Evolutionary conservation across 1,284 basidiomycete genomes (phyloP).

Genomic region (Malassezia vespertilionis): DNA sequence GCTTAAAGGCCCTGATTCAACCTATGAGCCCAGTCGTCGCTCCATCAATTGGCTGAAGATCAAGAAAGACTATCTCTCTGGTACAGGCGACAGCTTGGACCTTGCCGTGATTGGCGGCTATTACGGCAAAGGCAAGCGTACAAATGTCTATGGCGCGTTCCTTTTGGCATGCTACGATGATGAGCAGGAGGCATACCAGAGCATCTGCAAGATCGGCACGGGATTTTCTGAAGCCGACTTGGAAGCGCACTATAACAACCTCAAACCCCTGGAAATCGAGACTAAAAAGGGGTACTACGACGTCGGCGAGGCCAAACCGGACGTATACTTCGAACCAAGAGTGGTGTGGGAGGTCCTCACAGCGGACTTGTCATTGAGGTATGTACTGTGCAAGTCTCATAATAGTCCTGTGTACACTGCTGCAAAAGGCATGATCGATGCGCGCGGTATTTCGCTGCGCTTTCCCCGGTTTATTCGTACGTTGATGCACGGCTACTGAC

Average conservation of each 20-base stretch:
- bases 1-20: slow-evolving; percentile 77
- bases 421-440: slow-evolving; percentile 60
- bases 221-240: slow-evolving; percentile 82
- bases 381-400: no score
- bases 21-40: slow-evolving; percentile 85
- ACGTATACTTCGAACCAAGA: slow-evolving; percentile 38
- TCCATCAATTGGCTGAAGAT: slow-evolving; percentile 93
- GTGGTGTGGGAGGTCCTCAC: slow-evolving; percentile 96
- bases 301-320: slow-evolving; percentile 51
- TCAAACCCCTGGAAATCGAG: slow-evolving; percentile 66
- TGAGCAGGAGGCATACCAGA: slow-evolving; percentile 41
- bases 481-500: slow-evolving; percentile 4
- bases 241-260: slow-evolving; percentile 66
- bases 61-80: slow-evolving; percentile 57
- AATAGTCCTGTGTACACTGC: slow-evolving; percentile 96
- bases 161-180: slow-evolving; percentile 41
- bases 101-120: slow-evolving; percentile 93
- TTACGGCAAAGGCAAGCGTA: slow-evolving; percentile 94
- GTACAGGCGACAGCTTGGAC: slow-evolving; percentile 92
- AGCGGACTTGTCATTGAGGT: slow-evolving; percentile 84
- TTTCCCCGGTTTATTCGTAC: slow-evolving; percentile 82
- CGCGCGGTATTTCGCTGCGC: slow-evolving; percentile 67
- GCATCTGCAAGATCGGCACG: slow-evolving; percentile 85
- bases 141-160: slow-evolving; percentile 50
- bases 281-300: slow-evolving; percentile 54